phyloP scores from a whole-genome alignment of 768 basidiomycete species.

The Clavulina sp. region DNA sequence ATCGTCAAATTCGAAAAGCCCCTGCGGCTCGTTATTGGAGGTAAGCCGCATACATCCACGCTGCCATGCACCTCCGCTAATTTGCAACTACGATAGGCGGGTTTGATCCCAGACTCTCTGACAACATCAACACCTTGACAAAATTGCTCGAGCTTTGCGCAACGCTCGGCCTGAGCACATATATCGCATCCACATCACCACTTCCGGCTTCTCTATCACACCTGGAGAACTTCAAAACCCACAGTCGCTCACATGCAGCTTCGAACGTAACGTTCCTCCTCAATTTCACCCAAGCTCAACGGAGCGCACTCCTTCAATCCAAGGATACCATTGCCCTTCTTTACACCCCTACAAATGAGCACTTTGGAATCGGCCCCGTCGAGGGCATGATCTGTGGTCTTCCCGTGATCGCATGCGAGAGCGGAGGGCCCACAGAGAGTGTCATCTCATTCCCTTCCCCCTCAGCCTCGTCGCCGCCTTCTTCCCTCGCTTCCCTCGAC shows the following conservation, averaged over 20 bases:
- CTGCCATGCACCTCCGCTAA: not conserved
- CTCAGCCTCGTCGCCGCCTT: conserved; percentile 14
- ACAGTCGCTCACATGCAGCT: conserved; percentile 2
- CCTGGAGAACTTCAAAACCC: conserved; percentile 2
- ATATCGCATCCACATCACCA: conserved; percentile 10
- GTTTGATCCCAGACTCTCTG: conserved; percentile 72
- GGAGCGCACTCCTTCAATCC: conserved; percentile 58
- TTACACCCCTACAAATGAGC: conserved; percentile 90
- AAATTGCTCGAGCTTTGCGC: conserved; percentile 42
- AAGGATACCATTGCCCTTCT: conserved; percentile 54
- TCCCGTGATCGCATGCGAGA: conserved; percentile 74
- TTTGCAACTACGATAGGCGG: conserved; percentile 37
- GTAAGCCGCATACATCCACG: conserved; percentile 26
- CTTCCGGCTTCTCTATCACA: conserved; percentile 3
- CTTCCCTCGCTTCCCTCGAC: not conserved
- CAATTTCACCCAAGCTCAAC: conserved; percentile 75
- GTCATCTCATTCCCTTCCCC: conserved; percentile 29
- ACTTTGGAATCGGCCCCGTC: conserved; percentile 92
- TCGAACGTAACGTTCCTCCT: conserved; percentile 67
- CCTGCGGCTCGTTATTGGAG: conserved; percentile 64
- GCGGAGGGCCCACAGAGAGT: conserved; percentile 84
- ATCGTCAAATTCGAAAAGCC: conserved; percentile 15
- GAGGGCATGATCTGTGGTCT: conserved; percentile 89
- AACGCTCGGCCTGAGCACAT: conserved; percentile 33
- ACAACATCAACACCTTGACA: conserved; percentile 55